Percentiles rank a stretch among this genome's conserved stretches.
These are phyloP conservation scores for Nemania serpens DNA, from an alignment of 2,329 filamentous ascomycete genomes.

Conservation along the genomic window DNA sequence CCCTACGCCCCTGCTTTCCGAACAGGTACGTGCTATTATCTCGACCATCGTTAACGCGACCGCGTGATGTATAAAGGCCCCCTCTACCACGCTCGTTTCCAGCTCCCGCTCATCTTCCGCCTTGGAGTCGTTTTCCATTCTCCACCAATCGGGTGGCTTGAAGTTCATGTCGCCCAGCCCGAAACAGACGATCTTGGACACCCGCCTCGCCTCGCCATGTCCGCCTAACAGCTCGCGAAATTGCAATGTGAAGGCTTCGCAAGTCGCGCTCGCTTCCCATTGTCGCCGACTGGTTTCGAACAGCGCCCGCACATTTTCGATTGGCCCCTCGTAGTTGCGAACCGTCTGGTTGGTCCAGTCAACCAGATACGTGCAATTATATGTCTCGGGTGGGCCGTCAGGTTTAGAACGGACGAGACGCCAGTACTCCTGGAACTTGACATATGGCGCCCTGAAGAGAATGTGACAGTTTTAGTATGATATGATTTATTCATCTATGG, in stretches of 20 bases:
- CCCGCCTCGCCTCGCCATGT: slow-evolving; percentile 21
- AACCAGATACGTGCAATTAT: slow-evolving; percentile 38
- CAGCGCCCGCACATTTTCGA: slow-evolving; percentile 19
- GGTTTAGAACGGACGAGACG: slow-evolving; percentile 18
- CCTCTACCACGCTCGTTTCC: slow-evolving; percentile 25
- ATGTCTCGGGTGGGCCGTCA: slow-evolving; percentile 31
- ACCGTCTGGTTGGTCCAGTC: slow-evolving; percentile 34
- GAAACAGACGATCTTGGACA: slow-evolving; percentile 38
- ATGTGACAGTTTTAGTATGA: slow-evolving; percentile 14
- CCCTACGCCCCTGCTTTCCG: not conserved
- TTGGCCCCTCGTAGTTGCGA: slow-evolving; percentile 26
- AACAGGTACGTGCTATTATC: slow-evolving; percentile 20
- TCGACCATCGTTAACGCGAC: slow-evolving; percentile 35
- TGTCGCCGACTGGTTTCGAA: slow-evolving; percentile 25
- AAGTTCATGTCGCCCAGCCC: slow-evolving; percentile 34
- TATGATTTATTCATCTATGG: not conserved
- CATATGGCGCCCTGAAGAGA: slow-evolving; percentile 28
- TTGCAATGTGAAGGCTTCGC: slow-evolving; percentile 28
- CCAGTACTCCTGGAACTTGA: slow-evolving; percentile 38
- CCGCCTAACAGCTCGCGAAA: slow-evolving; percentile 26
- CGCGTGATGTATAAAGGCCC: slow-evolving; percentile 30
- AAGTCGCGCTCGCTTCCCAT: slow-evolving; percentile 33
- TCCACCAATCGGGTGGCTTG: slow-evolving; percentile 31
- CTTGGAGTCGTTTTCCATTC: slow-evolving; percentile 18
- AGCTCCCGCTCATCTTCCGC: slow-evolving; percentile 19